These are phyloP conservation scores for Fusarium penzigii DNA, from an alignment of 2,329 filamentous ascomycete genomes.

Conservation along the genomic window DNA sequence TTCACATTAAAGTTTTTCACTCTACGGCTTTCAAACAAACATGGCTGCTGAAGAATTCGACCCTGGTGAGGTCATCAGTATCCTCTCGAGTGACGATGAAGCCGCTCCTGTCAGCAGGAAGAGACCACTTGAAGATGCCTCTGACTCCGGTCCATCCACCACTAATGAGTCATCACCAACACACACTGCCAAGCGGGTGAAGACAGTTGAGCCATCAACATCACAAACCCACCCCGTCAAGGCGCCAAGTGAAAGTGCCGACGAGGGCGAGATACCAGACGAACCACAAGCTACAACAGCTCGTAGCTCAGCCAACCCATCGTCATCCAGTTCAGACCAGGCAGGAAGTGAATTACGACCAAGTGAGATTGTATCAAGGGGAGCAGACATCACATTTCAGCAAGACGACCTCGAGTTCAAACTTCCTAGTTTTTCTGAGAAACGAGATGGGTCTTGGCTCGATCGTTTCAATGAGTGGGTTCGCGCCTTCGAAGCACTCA, in stretches of 20 bases:
- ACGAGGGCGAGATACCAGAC: too few species aligned
- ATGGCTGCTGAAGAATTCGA: slow-evolving; percentile 22
- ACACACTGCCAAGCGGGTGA: slow-evolving; percentile 25
- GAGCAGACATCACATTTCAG: slow-evolving; percentile 12
- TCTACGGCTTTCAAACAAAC: neutral
- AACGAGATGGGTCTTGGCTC: slow-evolving; percentile 35
- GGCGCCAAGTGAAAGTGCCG: too few species aligned
- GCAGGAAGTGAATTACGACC: too few species aligned
- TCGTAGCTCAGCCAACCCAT: too few species aligned
- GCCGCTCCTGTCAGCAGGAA: slow-evolving; percentile 25
- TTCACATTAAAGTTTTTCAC: neutral
- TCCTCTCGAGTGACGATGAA: slow-evolving; percentile 29
- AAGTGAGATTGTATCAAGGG: too few species aligned
- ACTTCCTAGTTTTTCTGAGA: slow-evolving; percentile 30
- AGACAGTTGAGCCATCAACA: slow-evolving; percentile 4
- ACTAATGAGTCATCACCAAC: slow-evolving; percentile 8
- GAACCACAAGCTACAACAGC: too few species aligned
- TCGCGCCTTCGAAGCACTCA: slow-evolving; percentile 31
- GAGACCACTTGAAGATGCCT: slow-evolving; percentile 28
- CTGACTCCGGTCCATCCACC: slow-evolving; percentile 6
- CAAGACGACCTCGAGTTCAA: slow-evolving; percentile 23
- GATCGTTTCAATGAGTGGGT: slow-evolving; percentile 38
- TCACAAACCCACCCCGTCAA: too few species aligned
- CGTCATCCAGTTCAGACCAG: too few species aligned
- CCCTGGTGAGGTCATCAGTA: slow-evolving; percentile 24